Base-by-base conservation (phyloP, 441 rosid genomes). In the Aleurites moluccanus region DNA sequence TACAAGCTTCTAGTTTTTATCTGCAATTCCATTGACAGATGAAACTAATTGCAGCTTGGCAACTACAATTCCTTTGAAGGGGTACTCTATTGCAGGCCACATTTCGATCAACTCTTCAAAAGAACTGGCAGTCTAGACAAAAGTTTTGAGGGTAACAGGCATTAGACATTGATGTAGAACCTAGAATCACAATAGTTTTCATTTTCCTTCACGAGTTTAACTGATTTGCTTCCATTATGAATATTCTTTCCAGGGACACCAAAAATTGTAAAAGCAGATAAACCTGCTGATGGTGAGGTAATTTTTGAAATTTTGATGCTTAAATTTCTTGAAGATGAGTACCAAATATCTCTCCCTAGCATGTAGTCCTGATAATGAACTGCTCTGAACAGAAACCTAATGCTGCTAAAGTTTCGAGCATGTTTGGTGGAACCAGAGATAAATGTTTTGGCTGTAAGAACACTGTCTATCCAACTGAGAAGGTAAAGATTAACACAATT, bases 61-160 rank as follows among this genome's bases (percentile, higher is more conserved):
- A 95, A 89, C 75, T 95, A 95, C 92, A 95, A 95, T 83, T 93
- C 99, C 78, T 91, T 93, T 74, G 99, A 95, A 88, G 98, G 99
- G 49, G 98, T 95, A 53, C 91, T 93, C 7, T 95, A 93, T 76
- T 93, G 99, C 91, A 87, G 95, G 77, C 99, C 99, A 53, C 99
- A 95, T 80, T 95, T 95, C 30, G 99, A 95, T 87, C 99, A 93
- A 77, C 87, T 89, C 30, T 91, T 95, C 78, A 93, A 93, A 85
- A 88, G 96, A 89, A 95, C 99, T 40, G 98, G 99, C 77, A 93
- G 99, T 85, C 97, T 95, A 49, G 92, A 93, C 80, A 95, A 93
- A 81, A 95, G 99, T 86, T 93, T 93, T 69, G 99, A 95, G 81
- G 99, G 99, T 95, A 75, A 2, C 2, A 15, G 28, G 5, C 35